Percentiles rank a stretch among this genome's conserved stretches.
Conservation (phyloP, 2,329 filamentous ascomycete species). For the Teratosphaeria viscida region DNA sequence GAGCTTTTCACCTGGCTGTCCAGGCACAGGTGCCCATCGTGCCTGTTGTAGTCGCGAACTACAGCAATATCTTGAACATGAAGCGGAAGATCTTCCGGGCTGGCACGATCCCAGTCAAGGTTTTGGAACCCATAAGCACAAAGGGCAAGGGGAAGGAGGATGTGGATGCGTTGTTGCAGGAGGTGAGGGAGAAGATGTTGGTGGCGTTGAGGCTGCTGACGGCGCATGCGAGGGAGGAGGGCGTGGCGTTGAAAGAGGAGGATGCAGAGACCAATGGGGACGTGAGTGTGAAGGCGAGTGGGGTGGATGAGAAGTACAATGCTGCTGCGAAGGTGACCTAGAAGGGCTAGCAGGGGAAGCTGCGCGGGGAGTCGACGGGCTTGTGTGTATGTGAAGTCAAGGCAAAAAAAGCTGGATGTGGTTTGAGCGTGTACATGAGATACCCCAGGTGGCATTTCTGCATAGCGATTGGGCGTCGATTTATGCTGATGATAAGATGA, state of each 20-base stretch:
- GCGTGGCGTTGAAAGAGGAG: conserved; percentile 10
- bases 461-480: neutral
- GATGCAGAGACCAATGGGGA: conserved; percentile 3
- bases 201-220: conserved; percentile 41
- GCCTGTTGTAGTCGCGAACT: conserved; percentile 53
- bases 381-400: neutral
- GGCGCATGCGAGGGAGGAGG: conserved; percentile 17
- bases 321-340: conserved; percentile 4
- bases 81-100: conserved; percentile 32
- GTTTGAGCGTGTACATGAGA: neutral
- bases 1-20: conserved; percentile 89
- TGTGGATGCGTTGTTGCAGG: conserved; percentile 61
- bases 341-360: neutral
- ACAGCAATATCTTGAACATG: conserved; percentile 37
- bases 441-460: neutral
- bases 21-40: conserved; percentile 91
- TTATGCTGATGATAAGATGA: neutral
- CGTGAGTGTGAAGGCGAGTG: conserved; percentile 4
- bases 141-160: conserved; percentile 61
- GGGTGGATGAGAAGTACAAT: conserved; percentile 6
- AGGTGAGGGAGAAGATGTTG: conserved; percentile 66
- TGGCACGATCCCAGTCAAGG: conserved; percentile 51
- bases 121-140: conserved; percentile 72
- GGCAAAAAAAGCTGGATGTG: neutral
- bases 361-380: neutral